Conservation (phyloP, 1,139 yeast genomes). For the Geotrichum histeridarum region DNA sequence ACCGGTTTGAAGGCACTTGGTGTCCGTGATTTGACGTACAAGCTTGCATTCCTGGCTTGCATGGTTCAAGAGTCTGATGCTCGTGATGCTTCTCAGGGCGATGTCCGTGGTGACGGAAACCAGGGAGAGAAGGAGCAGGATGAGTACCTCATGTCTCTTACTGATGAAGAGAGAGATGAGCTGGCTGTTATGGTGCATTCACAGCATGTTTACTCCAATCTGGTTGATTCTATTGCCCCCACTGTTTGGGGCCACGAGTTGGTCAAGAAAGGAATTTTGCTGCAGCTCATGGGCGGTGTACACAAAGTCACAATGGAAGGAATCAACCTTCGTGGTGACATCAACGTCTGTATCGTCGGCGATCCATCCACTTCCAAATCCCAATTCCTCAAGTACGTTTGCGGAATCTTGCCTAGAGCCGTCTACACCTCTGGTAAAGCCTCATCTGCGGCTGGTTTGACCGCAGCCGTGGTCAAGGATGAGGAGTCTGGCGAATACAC, state of each 20-base stretch:
- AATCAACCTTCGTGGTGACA: conserved; percentile 92
- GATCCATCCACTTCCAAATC: conserved; percentile 98
- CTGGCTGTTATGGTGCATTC: conserved; percentile 88
- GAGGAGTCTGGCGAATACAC: conserved; percentile 98
- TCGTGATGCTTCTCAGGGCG: conserved; percentile 40
- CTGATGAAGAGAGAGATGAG: conserved; percentile 78
- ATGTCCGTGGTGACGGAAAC: conserved; percentile 41
- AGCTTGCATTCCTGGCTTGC: conserved; percentile 85
- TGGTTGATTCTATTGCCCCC: conserved; percentile 90
- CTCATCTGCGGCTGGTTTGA: conserved; percentile 96
- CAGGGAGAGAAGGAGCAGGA: conserved; percentile 58
- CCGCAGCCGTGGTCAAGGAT: conserved; percentile 96
- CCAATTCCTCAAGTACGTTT: conserved; percentile 89
- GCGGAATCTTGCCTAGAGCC: conserved; percentile 87
- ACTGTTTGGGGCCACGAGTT: conserved; percentile 96
- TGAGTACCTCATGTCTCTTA: conserved; percentile 68
- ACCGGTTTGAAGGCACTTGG: conserved; percentile 83
- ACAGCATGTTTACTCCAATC: conserved; percentile 74
- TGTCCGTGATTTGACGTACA: conserved; percentile 89
- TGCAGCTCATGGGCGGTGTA: conserved; percentile 92
- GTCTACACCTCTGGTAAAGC: conserved; percentile 98
- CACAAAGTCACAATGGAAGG: conserved; percentile 94
- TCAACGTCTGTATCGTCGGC: conserved; percentile 93
- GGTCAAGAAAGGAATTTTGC: conserved; percentile 82
- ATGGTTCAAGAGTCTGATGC: conserved; percentile 54